These are phyloP conservation scores for Ustilago xerochloae DNA, from an alignment of 1,284 basidiomycete genomes.

Conservation along the genomic window DNA sequence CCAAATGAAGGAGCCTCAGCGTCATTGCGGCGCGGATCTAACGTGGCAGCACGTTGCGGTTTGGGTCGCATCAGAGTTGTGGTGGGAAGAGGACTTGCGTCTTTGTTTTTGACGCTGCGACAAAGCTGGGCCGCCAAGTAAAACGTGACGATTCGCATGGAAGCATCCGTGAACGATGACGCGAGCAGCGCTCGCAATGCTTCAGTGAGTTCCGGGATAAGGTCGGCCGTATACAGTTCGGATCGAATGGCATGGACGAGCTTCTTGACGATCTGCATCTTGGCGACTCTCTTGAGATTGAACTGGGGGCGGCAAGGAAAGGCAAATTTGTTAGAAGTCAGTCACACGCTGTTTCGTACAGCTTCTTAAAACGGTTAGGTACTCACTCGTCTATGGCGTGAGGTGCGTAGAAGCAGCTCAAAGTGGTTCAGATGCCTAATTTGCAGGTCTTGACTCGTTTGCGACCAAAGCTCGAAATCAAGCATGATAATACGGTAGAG, in stretches of 20 bases:
- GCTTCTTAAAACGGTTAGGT: too few species aligned
- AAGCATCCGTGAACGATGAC: constrained; percentile 77
- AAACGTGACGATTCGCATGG: constrained; percentile 84
- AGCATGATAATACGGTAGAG: constrained; percentile 86
- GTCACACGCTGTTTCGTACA: too few species aligned
- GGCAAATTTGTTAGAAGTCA: background rate
- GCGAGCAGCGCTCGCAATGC: constrained; percentile 59
- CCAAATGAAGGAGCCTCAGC: too few species aligned
- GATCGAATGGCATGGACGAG: constrained; percentile 78
- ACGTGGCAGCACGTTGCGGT: constrained; percentile 12
- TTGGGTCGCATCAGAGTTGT: background rate
- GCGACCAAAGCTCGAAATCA: constrained; percentile 90
- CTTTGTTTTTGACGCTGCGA: constrained; percentile 63
- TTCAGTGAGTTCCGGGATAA: constrained; percentile 8
- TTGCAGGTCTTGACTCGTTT: constrained; percentile 77
- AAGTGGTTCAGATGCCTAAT: constrained; percentile 84
- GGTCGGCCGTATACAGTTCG: constrained; percentile 7
- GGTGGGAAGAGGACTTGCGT: constrained; percentile 27
- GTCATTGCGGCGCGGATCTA: background rate
- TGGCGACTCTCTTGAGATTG: constrained; percentile 59
- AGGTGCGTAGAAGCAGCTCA: constrained; percentile 76
- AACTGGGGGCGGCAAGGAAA: constrained; percentile 8
- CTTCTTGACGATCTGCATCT: constrained; percentile 76
- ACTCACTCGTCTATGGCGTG: constrained; percentile 70
- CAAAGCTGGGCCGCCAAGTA: constrained; percentile 86